These are phyloP conservation scores for Rhodotorula babjevae DNA, from an alignment of 768 basidiomycete species.

Conservation along the genomic window DNA sequence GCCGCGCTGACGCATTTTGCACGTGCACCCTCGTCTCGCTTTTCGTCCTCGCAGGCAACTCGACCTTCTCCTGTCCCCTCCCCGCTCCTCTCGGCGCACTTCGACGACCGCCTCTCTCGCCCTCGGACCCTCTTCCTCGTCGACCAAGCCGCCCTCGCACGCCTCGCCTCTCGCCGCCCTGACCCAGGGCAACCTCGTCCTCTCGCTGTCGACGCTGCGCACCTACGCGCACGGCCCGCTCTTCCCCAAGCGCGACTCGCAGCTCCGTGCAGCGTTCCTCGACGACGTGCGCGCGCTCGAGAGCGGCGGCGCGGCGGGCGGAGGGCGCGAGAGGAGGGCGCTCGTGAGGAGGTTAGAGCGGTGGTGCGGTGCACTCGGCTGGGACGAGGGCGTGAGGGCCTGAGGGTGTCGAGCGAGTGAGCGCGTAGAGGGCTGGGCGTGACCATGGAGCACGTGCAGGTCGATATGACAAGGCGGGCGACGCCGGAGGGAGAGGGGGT, in stretches of 20 bases:
- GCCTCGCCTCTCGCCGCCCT: constrained; percentile 47
- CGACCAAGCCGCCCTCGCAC: constrained; percentile 10
- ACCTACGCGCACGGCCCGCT: constrained; percentile 61
- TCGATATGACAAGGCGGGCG: too few species aligned
- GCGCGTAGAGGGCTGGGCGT: too few species aligned
- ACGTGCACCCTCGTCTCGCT: too few species aligned
- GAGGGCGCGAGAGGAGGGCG: constrained; percentile 66
- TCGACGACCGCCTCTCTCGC: background rate
- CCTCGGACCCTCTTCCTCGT: background rate
- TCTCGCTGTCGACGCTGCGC: constrained; percentile 65
- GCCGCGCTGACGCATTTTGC: too few species aligned
- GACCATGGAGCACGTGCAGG: too few species aligned
- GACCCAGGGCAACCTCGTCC: constrained; percentile 67
- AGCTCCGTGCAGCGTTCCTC: constrained; percentile 70
- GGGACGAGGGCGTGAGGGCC: constrained; percentile 47
- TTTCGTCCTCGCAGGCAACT: constrained; percentile 49
- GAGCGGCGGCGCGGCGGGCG: constrained; percentile 57
- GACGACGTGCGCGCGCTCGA: constrained; percentile 72
- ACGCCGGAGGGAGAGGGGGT: too few species aligned
- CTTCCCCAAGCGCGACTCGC: constrained; percentile 48
- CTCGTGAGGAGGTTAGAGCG: constrained; percentile 83
- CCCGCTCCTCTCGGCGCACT: constrained; percentile 47
- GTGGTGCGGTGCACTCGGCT: constrained; percentile 69
- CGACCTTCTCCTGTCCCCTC: constrained; percentile 61
- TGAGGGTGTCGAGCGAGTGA: background rate